Percentiles rank a stretch among this genome's conserved stretches.
phyloP scores from a whole-genome alignment of 23 red algal species.

The Gracilaria caudata region DNA sequence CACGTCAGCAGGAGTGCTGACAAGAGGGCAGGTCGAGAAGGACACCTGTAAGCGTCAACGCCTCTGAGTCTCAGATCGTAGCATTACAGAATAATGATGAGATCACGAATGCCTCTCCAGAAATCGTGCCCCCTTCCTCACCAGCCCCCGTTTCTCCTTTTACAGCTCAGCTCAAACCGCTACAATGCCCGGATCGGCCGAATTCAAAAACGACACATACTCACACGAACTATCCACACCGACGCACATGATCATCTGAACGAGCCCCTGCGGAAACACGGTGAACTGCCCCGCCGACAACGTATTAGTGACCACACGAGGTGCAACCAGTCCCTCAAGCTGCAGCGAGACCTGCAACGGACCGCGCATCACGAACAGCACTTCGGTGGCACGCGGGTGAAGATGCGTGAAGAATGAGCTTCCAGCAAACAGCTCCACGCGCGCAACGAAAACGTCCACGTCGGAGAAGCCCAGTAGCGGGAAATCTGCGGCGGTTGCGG shows the following conservation, averaged over 20 bases:
- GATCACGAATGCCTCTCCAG: too few species aligned
- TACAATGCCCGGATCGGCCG: too few species aligned
- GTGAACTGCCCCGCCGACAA: not conserved
- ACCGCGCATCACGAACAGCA: not conserved
- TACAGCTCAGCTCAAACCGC: too few species aligned
- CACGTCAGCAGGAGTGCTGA: too few species aligned
- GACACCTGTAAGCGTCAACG: too few species aligned
- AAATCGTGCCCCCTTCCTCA: too few species aligned
- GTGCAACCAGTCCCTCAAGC: conserved; percentile 17
- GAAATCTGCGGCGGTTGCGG: not conserved
- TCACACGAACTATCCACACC: too few species aligned
- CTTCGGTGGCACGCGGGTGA: conserved; percentile 22
- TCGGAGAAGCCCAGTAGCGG: not conserved
- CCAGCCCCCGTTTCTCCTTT: too few species aligned
- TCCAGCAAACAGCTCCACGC: conserved; percentile 5
- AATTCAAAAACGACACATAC: too few species aligned
- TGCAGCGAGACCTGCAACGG: not conserved
- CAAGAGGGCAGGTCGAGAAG: too few species aligned
- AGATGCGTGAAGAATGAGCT: conserved; percentile 16
- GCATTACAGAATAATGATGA: too few species aligned
- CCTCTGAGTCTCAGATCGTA: too few species aligned
- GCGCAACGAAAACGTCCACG: not conserved
- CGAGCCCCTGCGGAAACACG: conserved; percentile 37
- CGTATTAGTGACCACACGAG: conserved; percentile 2
- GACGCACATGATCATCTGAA: conserved; percentile 7